Base-by-base conservation (phyloP, 140 eudicot species). In the Cichorium intybus region DNA sequence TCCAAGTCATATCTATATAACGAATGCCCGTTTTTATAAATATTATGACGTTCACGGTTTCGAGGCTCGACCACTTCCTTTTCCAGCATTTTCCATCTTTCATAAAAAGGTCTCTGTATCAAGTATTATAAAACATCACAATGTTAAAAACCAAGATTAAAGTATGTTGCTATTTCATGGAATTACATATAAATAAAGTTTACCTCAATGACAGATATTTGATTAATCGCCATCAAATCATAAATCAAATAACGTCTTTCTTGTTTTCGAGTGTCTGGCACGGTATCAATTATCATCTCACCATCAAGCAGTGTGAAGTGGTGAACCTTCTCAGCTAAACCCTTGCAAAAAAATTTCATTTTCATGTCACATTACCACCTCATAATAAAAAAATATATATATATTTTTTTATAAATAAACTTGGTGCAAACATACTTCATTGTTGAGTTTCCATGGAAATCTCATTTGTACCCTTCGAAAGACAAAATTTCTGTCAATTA, bases 401-500 rank as follows among this genome's bases (percentile, higher is more conserved):
- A n/a, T n/a, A n/a, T 37, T 41, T n/a, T 29, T 18, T 11, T 46
- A 4, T 34, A 62, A 34, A 51, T 28, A 39, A 43, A 62, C 60
- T 50, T 28, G 7, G 64, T 64, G 27, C 21, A 54, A 53, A 67
- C 95, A 72, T 86, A 94, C 99, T 66, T 94, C 99, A 71, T 15
- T 79, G 69, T 80, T 75, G 34, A 65, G 74, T 65, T 87, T 89
- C 95, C 94, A 85, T 60, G 99, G 99, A 82, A 93, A 89, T 70
- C 95, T 81, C 99, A 93, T 93, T 75, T 93, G 97, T 76, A 93
- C 99, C 73, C 99, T 81, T 29, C 99, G 95, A 73, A 93, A 93
- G 35, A 56, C 85, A 65, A 93, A 93, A 77, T 80, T 86, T 66
- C 99, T 84, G 66, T 93, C 99, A 51, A 93, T 71, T 59, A 93